A percentile compares a stretch with the other conserved stretches of the same genome.
phyloP scores from a whole-genome alignment of 306 rosid genomes.

The Glycine tomentella region DNA sequence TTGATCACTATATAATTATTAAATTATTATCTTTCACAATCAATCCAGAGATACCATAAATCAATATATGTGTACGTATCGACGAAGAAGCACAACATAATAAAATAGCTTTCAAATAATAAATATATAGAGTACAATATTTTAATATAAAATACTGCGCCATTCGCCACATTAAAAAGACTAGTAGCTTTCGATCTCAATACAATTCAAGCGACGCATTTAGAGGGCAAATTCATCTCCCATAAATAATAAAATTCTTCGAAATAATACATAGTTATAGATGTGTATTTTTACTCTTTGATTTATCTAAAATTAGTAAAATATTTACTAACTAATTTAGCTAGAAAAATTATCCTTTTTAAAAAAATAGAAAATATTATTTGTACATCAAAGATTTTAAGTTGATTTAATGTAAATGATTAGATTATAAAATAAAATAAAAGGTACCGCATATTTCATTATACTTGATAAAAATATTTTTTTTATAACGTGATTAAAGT shows the following conservation, averaged over 20 bases:
- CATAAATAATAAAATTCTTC: neutral
- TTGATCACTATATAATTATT: neutral
- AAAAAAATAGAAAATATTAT: too few species aligned
- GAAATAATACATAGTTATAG: neutral
- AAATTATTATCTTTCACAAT: neutral
- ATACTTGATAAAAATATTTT: too few species aligned
- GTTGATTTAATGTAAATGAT: too few species aligned
- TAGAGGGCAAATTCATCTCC: neutral
- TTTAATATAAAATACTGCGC: neutral
- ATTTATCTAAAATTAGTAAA: too few species aligned
- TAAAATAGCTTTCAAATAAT: neutral
- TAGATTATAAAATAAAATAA: too few species aligned
- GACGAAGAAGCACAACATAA: conserved; percentile 26
- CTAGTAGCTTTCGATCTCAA: neutral
- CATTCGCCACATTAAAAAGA: neutral
- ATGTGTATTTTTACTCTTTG: too few species aligned
- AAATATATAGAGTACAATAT: neutral
- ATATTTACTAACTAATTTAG: too few species aligned
- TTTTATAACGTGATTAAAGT: too few species aligned
- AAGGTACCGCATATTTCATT: too few species aligned
- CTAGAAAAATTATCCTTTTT: too few species aligned
- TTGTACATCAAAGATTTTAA: too few species aligned
- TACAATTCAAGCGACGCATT: neutral
- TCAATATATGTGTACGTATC: neutral
- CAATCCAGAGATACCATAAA: neutral